Percentiles rank a stretch among this genome's conserved stretches.
Conservation (phyloP, 2,329 filamentous ascomycete genomes). For the Calycina herbarum region DNA sequence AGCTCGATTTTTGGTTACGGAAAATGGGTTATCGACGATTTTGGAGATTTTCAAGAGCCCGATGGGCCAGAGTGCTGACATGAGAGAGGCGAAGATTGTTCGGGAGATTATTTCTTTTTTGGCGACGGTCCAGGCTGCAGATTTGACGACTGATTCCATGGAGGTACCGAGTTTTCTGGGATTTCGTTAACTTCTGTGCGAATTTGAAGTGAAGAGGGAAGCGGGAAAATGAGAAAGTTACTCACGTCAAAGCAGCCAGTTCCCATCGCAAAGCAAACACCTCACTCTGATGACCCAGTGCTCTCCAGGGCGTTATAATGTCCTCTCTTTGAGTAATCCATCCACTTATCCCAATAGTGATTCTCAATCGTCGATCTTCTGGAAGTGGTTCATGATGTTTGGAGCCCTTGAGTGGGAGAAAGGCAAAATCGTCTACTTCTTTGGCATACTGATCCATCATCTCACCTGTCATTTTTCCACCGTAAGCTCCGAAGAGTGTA, state of each 20-base stretch:
- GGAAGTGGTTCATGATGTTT: constrained; percentile 47
- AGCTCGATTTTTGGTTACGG: constrained; percentile 70
- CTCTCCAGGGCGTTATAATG: constrained; percentile 75
- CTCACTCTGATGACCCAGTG: constrained; percentile 71
- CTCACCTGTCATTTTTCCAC: constrained; percentile 76
- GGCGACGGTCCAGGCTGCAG: constrained; percentile 76
- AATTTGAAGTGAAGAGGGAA: too few species aligned
- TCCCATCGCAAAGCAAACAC: constrained; percentile 86
- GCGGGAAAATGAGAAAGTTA: background rate
- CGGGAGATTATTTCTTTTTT: constrained; percentile 64
- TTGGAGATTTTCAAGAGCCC: constrained; percentile 65
- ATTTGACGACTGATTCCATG: constrained; percentile 75
- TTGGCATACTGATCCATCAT: constrained; percentile 86
- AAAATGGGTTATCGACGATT: constrained; percentile 80
- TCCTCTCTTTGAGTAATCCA: constrained; percentile 75
- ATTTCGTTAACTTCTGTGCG: background rate
- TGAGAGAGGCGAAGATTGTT: constrained; percentile 64
- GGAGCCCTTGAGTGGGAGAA: constrained; percentile 68
- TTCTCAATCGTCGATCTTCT: constrained; percentile 67
- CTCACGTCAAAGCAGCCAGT: constrained; percentile 62
- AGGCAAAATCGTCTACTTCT: constrained; percentile 86
- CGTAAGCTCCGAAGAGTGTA: constrained; percentile 88
- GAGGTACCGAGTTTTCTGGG: constrained; percentile 68
- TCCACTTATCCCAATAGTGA: constrained; percentile 81
- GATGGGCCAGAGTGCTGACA: constrained; percentile 70